Evolutionary conservation across 2,329 filamentous ascomycete genomes (phyloP).

Genomic region (Monilinia fructigena): DNA sequence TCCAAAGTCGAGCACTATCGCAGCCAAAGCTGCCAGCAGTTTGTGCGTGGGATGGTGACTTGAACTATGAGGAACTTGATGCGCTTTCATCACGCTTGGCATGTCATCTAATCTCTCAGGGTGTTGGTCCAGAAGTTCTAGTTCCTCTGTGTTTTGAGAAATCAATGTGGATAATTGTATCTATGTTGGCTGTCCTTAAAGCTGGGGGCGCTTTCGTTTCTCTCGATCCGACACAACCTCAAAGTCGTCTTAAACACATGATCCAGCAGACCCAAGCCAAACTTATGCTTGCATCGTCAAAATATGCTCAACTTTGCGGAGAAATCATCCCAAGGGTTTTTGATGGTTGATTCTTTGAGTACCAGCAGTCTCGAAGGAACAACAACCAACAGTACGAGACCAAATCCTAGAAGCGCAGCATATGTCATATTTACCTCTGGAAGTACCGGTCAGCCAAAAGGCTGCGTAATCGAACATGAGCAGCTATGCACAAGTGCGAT

Average conservation of each 20-base stretch:
- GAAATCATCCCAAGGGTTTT: too few relatives aligned
- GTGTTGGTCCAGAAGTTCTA: constrained; percentile 27
- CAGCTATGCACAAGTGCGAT: neutral
- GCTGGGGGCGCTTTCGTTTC: constrained; percentile 37
- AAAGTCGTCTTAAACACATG: constrained; percentile 18
- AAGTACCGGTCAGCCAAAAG: constrained; percentile 34
- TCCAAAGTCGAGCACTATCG: constrained; percentile 15
- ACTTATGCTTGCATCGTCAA: constrained; percentile 23
- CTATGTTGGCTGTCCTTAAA: constrained; percentile 34
- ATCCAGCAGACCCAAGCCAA: constrained; percentile 19
- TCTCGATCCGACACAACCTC: constrained; percentile 32
- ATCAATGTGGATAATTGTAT: constrained; percentile 33
- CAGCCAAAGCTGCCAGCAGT: constrained; percentile 29
- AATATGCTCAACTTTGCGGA: neutral
- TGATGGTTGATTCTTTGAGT: too few relatives aligned
- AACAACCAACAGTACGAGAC: too few relatives aligned
- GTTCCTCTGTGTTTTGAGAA: constrained; percentile 38
- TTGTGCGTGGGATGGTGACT: constrained; percentile 32
- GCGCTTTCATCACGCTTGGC: constrained; percentile 28
- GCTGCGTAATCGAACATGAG: constrained; percentile 4
- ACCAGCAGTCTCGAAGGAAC: too few relatives aligned
- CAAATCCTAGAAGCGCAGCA: neutral
- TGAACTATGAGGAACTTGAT: constrained; percentile 32
- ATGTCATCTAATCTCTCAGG: constrained; percentile 24
- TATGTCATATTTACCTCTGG: constrained; percentile 29